These are phyloP conservation scores for Suhomyces pyralidae DNA, from an alignment of 805 yeast species.

Conservation along the genomic window DNA sequence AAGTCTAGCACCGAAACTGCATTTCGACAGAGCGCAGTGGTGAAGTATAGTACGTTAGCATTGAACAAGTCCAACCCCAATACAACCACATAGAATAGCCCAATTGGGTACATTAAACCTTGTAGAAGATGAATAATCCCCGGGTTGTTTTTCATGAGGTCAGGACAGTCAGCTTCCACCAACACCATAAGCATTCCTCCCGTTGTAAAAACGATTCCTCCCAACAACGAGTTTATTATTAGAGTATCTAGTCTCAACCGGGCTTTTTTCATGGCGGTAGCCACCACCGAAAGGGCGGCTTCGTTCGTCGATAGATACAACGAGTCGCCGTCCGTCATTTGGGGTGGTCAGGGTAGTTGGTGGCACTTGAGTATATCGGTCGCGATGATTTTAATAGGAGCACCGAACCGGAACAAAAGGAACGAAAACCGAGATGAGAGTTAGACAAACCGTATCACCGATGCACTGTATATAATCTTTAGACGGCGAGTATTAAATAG, in stretches of 20 bases:
- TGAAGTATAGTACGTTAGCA: constrained; percentile 68
- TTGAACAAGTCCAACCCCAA: constrained; percentile 77
- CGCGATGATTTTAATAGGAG: not conserved
- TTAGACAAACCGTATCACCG: not conserved
- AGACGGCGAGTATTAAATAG: too few relatives aligned
- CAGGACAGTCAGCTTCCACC: constrained; percentile 52
- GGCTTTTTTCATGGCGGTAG: constrained; percentile 81
- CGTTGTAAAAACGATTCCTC: constrained; percentile 64
- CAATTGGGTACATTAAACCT: constrained; percentile 66
- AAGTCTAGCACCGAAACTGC: constrained; percentile 68
- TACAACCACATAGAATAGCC: constrained; percentile 68
- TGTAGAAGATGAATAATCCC: constrained; percentile 56
- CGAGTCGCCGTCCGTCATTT: constrained; percentile 22
- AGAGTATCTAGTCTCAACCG: constrained; percentile 60
- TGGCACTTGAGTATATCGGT: not conserved
- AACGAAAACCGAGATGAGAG: not conserved
- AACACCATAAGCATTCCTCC: constrained; percentile 71
- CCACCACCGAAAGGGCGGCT: constrained; percentile 79
- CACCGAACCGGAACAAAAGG: not conserved
- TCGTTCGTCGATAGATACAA: constrained; percentile 72
- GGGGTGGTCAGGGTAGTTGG: not conserved
- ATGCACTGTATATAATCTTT: not conserved
- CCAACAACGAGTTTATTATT: constrained; percentile 62
- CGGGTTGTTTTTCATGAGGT: constrained; percentile 38
- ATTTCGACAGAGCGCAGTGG: constrained; percentile 64